A percentile compares a stretch with the other conserved stretches of the same genome.
Evolutionary conservation across 768 basidiomycete species (phyloP).

Genomic region (Psilocybe sp.): DNA sequence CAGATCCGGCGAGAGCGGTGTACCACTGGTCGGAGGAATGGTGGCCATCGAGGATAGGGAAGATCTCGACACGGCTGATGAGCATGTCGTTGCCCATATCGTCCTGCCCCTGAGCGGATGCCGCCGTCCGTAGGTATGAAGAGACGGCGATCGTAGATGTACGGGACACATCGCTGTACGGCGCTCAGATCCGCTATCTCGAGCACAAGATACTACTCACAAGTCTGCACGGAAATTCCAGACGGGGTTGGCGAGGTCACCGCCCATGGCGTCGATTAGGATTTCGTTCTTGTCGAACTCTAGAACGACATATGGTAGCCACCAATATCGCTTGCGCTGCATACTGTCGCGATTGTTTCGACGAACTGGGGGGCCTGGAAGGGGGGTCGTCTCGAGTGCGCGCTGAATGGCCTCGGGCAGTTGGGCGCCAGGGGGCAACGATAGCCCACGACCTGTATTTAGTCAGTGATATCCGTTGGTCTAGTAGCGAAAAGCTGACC

Average conservation of each 20-base stretch:
- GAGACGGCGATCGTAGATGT: constrained; percentile 90
- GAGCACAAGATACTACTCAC: constrained; percentile 46
- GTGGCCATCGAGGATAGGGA: constrained; percentile 77
- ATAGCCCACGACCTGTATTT: constrained; percentile 70
- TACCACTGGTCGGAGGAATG: constrained; percentile 92
- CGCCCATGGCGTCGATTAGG: constrained; percentile 92
- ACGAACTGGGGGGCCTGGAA: constrained; percentile 40
- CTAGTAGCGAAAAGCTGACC: constrained; percentile 42
- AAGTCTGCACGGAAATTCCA: constrained; percentile 98
- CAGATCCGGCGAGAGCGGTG: constrained; percentile 74
- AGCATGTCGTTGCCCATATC: constrained; percentile 98
- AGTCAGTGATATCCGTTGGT: neutral
- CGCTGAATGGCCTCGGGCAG: constrained; percentile 85
- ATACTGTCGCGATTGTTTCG: constrained; percentile 83
- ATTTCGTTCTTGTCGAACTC: constrained; percentile 99
- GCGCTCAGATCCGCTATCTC: neutral
- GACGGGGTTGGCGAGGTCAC: constrained; percentile 84
- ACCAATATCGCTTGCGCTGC: constrained; percentile 92
- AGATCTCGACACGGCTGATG: constrained; percentile 89
- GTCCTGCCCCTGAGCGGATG: constrained; percentile 68
- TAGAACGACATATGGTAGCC: constrained; percentile 95
- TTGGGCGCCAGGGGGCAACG: constrained; percentile 72
- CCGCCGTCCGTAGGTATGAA: constrained; percentile 84
- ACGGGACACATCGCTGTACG: constrained; percentile 85
- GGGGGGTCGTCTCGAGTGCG: constrained; percentile 67